Base-by-base conservation (phyloP, 768 basidiomycete genomes). In the Multifurca ochricompacta region DNA sequence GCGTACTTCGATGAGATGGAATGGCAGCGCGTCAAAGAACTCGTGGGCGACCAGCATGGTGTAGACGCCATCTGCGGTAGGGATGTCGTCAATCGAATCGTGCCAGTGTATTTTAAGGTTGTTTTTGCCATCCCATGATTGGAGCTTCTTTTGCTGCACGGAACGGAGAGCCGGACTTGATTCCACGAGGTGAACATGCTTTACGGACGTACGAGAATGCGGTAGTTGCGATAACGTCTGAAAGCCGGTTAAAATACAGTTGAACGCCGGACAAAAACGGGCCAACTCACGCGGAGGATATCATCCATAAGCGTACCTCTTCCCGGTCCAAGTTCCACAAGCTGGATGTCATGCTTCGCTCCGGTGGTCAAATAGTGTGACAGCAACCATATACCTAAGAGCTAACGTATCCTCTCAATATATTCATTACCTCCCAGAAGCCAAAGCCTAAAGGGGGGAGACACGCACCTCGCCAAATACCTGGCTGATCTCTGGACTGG, bases 21-120 rank as follows among this genome's bases (percentile, higher is more conserved):
- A 83, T 0, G 96, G 95, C 40, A 99, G 74, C 0, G 94, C 94
- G 66, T 98, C 96, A 59, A 99, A 98, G 70, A 98, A 95, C 65
- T 98, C 96, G 68, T 99, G 94, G 0, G 96, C 96, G 14, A 97
- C 71, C 21, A 96, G 67, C 74, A 96, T 82, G 0, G 92, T 93
- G 67, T 83, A 97, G 46, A 68, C 66, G 9, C 73, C 70, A 16
- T 74, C 62, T 56, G 73, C 71, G 3, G 65, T 69, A 0, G 76
- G 69, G 1, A 99, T 69, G 16, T 91, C 82, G 35, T 85, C 79
- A 16, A 96, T 69, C 0, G 79, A 74, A 51, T 86, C 77, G 60
- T 87, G 79, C 92, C 93, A 97, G 1, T 75, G 63, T 36, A 91
- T 52, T 3, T 69, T 48, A 57, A 75, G 71, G 11, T 70, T 69